phyloP scores from a whole-genome alignment of 345 rosid species.

The Moringa oleifera region DNA sequence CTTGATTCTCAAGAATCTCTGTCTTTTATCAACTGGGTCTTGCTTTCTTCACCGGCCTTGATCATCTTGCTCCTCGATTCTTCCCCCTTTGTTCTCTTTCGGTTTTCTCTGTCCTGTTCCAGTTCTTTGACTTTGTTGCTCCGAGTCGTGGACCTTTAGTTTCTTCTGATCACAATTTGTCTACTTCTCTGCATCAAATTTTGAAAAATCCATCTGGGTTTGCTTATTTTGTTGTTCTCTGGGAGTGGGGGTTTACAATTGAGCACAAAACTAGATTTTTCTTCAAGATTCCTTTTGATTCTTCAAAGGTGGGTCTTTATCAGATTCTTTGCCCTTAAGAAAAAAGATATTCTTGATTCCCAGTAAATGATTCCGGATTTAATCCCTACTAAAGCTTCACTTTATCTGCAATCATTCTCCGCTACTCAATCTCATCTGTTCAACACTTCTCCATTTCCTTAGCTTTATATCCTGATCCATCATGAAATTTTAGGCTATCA shows the following conservation, averaged over 20 bases:
- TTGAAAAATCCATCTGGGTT: conserved; percentile 10
- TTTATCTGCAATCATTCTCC: no score
- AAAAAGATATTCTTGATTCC: conserved; percentile 30
- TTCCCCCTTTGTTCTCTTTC: background rate
- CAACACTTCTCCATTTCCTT: conserved; percentile 11
- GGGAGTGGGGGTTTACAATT: no score
- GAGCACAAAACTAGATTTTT: background rate
- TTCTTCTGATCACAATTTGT: background rate
- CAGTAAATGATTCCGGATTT: conserved; percentile 22
- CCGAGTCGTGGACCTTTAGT: background rate
- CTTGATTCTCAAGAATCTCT: conserved; percentile 2
- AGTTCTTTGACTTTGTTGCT: background rate
- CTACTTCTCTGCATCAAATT: background rate
- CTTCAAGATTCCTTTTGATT: conserved; percentile 26
- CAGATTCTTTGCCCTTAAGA: conserved; percentile 14
- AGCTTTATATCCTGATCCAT: background rate
- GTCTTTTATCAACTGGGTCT: background rate
- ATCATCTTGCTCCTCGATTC: conserved; percentile 10
- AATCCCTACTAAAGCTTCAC: background rate
- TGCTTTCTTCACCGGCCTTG: conserved; percentile 4
- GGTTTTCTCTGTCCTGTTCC: background rate
- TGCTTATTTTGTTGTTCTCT: background rate
- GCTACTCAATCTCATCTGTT: background rate
- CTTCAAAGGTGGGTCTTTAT: conserved; percentile 24
- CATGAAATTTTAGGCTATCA: conserved; percentile 13